Evolutionary conservation across 306 rosid species (phyloP), one percentile per base, ranked within the genome.

Genomic region (Cyamopsis tetragonoloba): DNA sequence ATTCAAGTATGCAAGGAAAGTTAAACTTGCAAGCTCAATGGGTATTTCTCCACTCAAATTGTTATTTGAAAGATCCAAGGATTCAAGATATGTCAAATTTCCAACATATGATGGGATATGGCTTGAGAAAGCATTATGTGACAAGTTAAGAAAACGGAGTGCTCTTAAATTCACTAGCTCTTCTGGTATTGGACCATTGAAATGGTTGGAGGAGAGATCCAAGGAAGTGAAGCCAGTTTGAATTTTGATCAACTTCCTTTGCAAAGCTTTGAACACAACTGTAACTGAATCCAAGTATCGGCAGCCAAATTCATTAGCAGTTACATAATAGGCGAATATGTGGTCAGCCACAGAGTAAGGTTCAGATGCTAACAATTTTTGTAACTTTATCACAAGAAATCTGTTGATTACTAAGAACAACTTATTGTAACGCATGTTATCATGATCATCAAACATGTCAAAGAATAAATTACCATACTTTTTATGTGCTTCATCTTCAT

Each of bases 31-130:
- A 11, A 80, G 41, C 24, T 69, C 27, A 4, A 0, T 2, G 3
- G 85, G 83, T 41, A 83, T 79, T 10, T 43, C 30, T 1, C 77
- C 82, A 0, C 41, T 39, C 2, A 83, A 12, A 1, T 10, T 7
- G 65, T 84, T 81, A 3, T 9, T 4, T 44, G 82, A 81, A 1
- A 81, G 24, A 78, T 81, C 86, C 10, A 84, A 47, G 2, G 80
- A 81, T 35, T 84, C 84, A 0, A 84, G 19, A 0, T 14, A 1
- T 6, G 24, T 54, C 42, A 84, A 2, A 1, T 75, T 65, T 0
- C 71, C 78, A 0, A 78, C 4, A 1, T 68, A 63, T 3, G 57
- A 32, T 18, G 84, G 80, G 9, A 84, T 78, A 3, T 72, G 19
- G 2, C 82, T 63, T 0, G 24, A 11, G 14, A 84, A 46, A 53